Conservation (phyloP, 202 grass and related monocot genomes). For the Cymbopogon flexuosus region DNA sequence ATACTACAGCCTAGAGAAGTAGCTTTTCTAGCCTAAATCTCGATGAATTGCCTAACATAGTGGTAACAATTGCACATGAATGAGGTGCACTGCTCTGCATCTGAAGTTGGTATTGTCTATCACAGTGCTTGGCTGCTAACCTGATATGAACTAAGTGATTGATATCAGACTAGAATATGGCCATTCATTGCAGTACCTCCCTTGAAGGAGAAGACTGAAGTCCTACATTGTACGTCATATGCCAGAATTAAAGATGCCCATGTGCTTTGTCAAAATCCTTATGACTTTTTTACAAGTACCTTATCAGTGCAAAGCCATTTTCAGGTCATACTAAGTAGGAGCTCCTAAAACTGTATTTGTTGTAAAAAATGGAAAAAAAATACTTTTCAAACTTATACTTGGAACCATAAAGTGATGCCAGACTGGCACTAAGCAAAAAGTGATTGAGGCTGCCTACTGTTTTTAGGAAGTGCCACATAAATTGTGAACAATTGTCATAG, state of each 20-base stretch:
- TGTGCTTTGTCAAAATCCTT: slow-evolving; percentile 18
- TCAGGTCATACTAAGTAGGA: slow-evolving; percentile 7
- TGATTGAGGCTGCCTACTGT: neutral
- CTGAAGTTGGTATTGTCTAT: slow-evolving; percentile 12
- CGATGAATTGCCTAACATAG: neutral
- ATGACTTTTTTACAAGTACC: slow-evolving; percentile 8
- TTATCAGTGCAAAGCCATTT: neutral
- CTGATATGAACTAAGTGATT: slow-evolving; percentile 15
- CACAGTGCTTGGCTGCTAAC: neutral
- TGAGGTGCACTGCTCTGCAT: neutral
- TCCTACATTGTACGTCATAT: slow-evolving; percentile 10
- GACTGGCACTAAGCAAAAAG: neutral
- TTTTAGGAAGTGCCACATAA: neutral
- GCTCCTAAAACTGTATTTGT: neutral
- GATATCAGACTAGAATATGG: neutral
- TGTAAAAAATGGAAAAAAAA: neutral
- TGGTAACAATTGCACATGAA: neutral
- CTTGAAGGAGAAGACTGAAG: neutral
- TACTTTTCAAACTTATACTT: neutral
- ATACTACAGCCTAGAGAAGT: neutral
- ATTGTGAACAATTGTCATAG: neutral
- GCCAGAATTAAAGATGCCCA: slow-evolving; percentile 16
- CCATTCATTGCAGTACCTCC: slow-evolving; percentile 13
- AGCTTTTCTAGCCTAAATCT: neutral
- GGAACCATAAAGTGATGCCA: neutral